These are phyloP conservation scores for Ottelia alismoides DNA, from an alignment of 106 monocot genomes.

Conservation along the genomic window DNA sequence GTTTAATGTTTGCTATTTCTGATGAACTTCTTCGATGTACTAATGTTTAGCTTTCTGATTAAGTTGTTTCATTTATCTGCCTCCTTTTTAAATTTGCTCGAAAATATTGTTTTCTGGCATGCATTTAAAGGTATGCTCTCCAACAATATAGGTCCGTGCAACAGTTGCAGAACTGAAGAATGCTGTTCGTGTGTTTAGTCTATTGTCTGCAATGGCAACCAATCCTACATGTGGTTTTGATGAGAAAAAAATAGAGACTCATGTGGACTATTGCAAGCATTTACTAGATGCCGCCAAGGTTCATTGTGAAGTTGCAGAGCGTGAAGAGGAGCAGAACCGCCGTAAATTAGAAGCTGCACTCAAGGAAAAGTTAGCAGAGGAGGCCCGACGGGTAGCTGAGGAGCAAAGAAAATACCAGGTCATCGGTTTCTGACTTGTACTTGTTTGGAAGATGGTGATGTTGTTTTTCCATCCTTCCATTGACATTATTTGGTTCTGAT, in stretches of 20 bases:
- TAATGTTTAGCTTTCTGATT: too few species aligned
- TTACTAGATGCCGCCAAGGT: slow-evolving; percentile 92
- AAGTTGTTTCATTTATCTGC: too few species aligned
- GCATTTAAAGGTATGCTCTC: too few species aligned
- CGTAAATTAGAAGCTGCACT: slow-evolving; percentile 89
- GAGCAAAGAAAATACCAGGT: slow-evolving; percentile 93
- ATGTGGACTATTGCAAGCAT: slow-evolving; percentile 92
- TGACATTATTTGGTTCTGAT: not conserved
- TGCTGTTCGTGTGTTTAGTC: slow-evolving; percentile 87
- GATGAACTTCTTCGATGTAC: too few species aligned
- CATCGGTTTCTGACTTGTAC: not conserved
- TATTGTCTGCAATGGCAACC: slow-evolving; percentile 56
- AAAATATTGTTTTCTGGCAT: too few species aligned
- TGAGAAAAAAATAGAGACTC: slow-evolving; percentile 88
- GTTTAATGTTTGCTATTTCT: too few species aligned
- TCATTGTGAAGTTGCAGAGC: slow-evolving; percentile 94
- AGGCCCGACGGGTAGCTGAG: slow-evolving; percentile 88
- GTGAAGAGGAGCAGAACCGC: slow-evolving; percentile 90
- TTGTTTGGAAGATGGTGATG: not conserved
- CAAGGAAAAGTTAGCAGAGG: slow-evolving; percentile 83
- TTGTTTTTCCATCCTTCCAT: not conserved
- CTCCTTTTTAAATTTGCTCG: too few species aligned
- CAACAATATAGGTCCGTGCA: slow-evolving; percentile 53
- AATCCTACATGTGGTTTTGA: slow-evolving; percentile 89
- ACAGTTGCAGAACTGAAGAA: slow-evolving; percentile 92